Evolutionary conservation across 2,329 filamentous ascomycete genomes (phyloP).

Genomic region (Basipetospora chlamydospora): DNA sequence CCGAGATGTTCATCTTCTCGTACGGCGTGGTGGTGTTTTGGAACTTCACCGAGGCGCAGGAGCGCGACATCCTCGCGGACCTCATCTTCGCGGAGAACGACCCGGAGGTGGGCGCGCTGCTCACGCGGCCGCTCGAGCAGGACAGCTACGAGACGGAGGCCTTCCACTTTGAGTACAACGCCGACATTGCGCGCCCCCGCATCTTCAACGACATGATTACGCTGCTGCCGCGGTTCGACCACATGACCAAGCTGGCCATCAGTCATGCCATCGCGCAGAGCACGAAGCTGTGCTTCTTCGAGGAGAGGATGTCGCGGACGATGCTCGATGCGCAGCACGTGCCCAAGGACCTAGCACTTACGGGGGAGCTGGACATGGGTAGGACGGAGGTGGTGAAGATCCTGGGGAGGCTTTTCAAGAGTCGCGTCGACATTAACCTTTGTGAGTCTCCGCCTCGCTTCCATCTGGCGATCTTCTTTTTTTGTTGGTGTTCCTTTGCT

Average conservation of each 20-base stretch:
- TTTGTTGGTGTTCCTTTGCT: background rate
- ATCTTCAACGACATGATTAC: conserved; percentile 99
- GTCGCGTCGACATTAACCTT: conserved; percentile 89
- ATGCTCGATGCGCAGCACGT: conserved; percentile 90
- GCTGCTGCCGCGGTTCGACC: conserved; percentile 71
- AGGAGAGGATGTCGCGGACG: conserved; percentile 87
- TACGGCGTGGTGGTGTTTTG: conserved; percentile 98
- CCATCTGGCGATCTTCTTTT: background rate
- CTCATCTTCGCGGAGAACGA: conserved; percentile 57
- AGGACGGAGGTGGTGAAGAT: conserved; percentile 86
- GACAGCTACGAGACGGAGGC: conserved; percentile 95
- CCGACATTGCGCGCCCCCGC: conserved; percentile 68
- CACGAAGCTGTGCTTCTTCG: conserved; percentile 90
- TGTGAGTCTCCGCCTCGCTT: conserved; percentile 47
- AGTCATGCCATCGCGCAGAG: conserved; percentile 95
- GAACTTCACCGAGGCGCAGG: conserved; percentile 94
- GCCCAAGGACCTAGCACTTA: conserved; percentile 75
- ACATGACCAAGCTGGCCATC: conserved; percentile 98
- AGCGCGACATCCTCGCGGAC: conserved; percentile 92
- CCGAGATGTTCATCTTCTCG: conserved; percentile 93
- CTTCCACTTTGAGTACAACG: conserved; percentile 95
- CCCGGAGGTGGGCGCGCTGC: conserved; percentile 30
- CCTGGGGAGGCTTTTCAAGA: conserved; percentile 79
- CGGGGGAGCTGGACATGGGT: conserved; percentile 81
- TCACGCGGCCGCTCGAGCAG: conserved; percentile 67